A percentile compares a stretch with the other conserved stretches of the same genome.
These are phyloP conservation scores for Penicillium sp. DNA, from an alignment of 2,329 filamentous ascomycete species.

Conservation along the genomic window DNA sequence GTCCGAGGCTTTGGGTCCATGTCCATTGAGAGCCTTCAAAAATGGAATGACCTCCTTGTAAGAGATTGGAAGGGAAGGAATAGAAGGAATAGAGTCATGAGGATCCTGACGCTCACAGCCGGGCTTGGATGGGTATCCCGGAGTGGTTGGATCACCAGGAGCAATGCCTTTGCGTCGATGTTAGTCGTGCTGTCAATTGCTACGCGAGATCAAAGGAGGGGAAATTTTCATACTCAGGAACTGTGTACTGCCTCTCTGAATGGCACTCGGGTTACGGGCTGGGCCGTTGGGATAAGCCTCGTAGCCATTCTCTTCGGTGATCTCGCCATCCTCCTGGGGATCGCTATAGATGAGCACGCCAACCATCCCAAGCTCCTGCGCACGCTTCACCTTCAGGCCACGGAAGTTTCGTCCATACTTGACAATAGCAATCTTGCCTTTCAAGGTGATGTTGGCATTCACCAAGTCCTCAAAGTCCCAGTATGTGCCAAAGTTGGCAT, in stretches of 20 bases:
- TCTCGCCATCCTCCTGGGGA: slow-evolving; percentile 82
- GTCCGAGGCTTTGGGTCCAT: slow-evolving; percentile 76
- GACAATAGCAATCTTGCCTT: slow-evolving; percentile 83
- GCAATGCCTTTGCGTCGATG: slow-evolving; percentile 51
- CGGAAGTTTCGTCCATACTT: slow-evolving; percentile 88
- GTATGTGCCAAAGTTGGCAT: slow-evolving; percentile 88
- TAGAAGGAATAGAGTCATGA: slow-evolving; percentile 72
- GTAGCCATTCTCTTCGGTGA: slow-evolving; percentile 80
- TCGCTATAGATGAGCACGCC: slow-evolving; percentile 85
- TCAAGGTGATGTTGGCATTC: slow-evolving; percentile 71
- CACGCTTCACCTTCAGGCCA: slow-evolving; percentile 88
- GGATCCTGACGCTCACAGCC: slow-evolving; percentile 76
- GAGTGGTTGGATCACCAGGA: slow-evolving; percentile 81
- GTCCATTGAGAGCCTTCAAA: slow-evolving; percentile 85
- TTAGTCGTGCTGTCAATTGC: neutral
- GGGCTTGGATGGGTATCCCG: slow-evolving; percentile 90
- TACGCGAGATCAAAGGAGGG: neutral
- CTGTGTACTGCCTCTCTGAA: slow-evolving; percentile 85
- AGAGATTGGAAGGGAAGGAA: slow-evolving; percentile 89
- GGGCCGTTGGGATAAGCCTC: slow-evolving; percentile 82
- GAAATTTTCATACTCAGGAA: slow-evolving; percentile 67
- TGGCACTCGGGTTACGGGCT: slow-evolving; percentile 82
- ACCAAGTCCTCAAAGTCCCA: slow-evolving; percentile 81
- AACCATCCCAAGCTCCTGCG: slow-evolving; percentile 86
- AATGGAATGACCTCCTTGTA: slow-evolving; percentile 85